Evolutionary conservation across 495 filamentous ascomycete species (phyloP), one percentile per base, ranked within the genome.

Genomic region (Massariosphaeria phaeospora): DNA sequence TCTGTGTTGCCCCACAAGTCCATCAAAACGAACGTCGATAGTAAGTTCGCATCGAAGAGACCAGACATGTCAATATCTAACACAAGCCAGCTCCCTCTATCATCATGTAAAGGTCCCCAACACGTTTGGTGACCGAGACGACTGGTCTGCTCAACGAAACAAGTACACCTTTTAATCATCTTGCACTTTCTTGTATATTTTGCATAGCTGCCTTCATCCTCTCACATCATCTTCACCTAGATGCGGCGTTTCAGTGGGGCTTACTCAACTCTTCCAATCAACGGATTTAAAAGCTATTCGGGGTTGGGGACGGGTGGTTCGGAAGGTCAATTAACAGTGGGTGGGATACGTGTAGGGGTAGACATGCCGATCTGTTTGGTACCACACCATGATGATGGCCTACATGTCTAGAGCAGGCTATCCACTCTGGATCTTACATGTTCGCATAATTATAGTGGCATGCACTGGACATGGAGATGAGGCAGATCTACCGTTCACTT

Each of bases 21-120:
- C 69, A 97, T 99, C 79, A 99, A 99, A 80, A 76, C 81, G 62
- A 99, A 99, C 72, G 88, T 99, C 68, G 93, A 99, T 76, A 75
- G 84, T 88, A 73, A 75, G 59, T 38, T 34, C n/a, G n/a, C n/a
- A n/a, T n/a, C n/a, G n/a, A n/a, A n/a, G n/a, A 29, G 21, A 17
- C 29, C 23, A 7, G n/a, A 40, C 12, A 17, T 34, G 1, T 43
- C 8, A 41, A 30, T 33, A 10, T 29, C 51, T 61, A 56, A 61
- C 38, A 17, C 33, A 6, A 12, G 13, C 41, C 36, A 62, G 59
- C 54, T 12, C 59, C 59, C 23, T 48, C 59, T 3, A 63, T 63
- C 26, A 63, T 63, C 45, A 63, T 63, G 59, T 63, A 58, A 58
- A 54, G 24, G 2, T 41, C 1, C 8, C 5, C 45, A 25, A 21